Base-by-base conservation (phyloP, 345 rosid genomes). In the Gossypium rotundifolium region DNA sequence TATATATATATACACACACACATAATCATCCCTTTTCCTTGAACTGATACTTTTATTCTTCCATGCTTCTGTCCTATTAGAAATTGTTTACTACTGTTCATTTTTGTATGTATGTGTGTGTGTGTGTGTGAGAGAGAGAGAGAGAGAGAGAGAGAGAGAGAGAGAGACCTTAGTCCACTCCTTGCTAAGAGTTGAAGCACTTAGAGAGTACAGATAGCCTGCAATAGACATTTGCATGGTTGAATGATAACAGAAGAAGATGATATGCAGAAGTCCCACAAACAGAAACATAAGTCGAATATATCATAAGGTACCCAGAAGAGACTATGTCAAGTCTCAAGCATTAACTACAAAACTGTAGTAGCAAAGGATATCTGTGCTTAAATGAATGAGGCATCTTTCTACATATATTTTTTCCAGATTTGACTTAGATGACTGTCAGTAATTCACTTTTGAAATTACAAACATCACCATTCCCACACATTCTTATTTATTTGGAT, bases 181-280 rank as follows among this genome's bases (percentile, higher is more conserved):
- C 78, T 85, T 88, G 90, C 83, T 70, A 42, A 91, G 97, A 12
- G 98, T 92, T 62, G 98, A 94, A 81, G 97, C 98, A 76, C 83
- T 92, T 64, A 94, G 78, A 74, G 95, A 87, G 84, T 94, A 92
- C 2, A 94, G 79, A 82, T 82, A 94, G 65, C 97, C 98, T 94
- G 96, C 81, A 82, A 79, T 38, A 27, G 20, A 17, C 48, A 63
- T 57, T 44, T 64, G 58, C 20, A 2, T 20, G 46, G 70, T 53
- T 54, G 57, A 65, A 58, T 71, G 67, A 72, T 5, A 33, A 33
- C 48, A 51, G n/a, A 1, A 3, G 62, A 58, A 1, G 13, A 40
- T 71, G n/a, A 27, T 63, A 46, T 60, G 49, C 11, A 17, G 18
- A 60, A 53, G 44, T 22, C n/a, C 11, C 11, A 33, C 23, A 54